phyloP scores from a whole-genome alignment of 2,329 filamentous ascomycete genomes.

The Dactylellina parvicollis region DNA sequence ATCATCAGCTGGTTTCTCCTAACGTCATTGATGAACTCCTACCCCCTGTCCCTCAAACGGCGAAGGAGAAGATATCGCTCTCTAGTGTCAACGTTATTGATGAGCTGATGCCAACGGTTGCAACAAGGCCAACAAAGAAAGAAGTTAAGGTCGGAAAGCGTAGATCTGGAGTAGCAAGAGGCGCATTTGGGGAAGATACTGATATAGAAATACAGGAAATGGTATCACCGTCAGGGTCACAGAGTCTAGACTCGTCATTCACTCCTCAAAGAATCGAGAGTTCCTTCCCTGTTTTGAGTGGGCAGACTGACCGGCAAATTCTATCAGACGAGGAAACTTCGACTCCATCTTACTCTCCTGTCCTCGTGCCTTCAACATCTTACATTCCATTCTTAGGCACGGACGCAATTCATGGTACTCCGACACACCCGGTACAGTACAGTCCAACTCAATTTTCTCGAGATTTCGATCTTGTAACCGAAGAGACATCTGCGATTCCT shows the following conservation, averaged over 20 bases:
- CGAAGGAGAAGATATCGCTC: too few relatives aligned
- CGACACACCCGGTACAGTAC: too few relatives aligned
- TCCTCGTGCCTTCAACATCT: too few relatives aligned
- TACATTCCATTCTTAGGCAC: too few relatives aligned
- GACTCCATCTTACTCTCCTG: too few relatives aligned
- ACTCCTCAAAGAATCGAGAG: background rate
- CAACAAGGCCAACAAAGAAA: background rate
- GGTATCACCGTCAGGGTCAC: background rate
- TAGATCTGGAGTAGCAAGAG: background rate
- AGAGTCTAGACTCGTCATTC: background rate
- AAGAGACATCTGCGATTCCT: too few relatives aligned
- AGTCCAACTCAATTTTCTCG: too few relatives aligned
- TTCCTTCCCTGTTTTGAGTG: background rate
- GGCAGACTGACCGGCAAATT: too few relatives aligned
- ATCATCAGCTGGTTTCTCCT: background rate
- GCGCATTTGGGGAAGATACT: background rate
- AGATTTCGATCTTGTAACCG: too few relatives aligned
- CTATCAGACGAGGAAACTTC: too few relatives aligned
- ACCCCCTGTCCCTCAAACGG: background rate
- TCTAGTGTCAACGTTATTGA: constrained; percentile 6
- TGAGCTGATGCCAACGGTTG: constrained; percentile 6
- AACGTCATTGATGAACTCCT: constrained; percentile 27
- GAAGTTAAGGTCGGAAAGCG: background rate
- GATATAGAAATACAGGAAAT: background rate
- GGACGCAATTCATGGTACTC: too few relatives aligned